These are phyloP conservation scores for Daldinia grandis DNA, from an alignment of 495 filamentous ascomycete genomes.

Conservation along the genomic window DNA sequence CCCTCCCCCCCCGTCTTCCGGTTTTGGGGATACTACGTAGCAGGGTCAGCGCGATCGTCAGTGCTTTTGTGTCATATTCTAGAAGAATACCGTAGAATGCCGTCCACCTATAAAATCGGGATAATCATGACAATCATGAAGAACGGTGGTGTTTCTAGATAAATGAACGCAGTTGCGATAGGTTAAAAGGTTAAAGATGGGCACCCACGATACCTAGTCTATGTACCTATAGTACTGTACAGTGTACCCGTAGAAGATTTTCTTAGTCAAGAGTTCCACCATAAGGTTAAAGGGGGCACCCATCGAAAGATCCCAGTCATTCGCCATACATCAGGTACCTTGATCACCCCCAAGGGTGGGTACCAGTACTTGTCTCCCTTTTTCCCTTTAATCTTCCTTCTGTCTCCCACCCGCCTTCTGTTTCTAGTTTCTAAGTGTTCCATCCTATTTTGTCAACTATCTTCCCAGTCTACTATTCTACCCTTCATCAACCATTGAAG, in stretches of 20 bases:
- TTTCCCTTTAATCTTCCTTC: constrained; percentile 43
- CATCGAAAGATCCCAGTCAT: constrained; percentile 30
- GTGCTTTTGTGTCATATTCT: constrained; percentile 4
- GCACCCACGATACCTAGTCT: background rate
- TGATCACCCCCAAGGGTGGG: constrained; percentile 40
- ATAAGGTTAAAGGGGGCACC: constrained; percentile 35
- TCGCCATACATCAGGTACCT: constrained; percentile 37
- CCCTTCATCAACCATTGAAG: constrained; percentile 23
- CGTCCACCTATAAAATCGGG: background rate
- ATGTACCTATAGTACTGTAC: background rate
- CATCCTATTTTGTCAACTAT: constrained; percentile 7
- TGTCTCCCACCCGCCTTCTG: constrained; percentile 37
- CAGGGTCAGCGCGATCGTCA: constrained; percentile 14
- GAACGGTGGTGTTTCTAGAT: background rate
- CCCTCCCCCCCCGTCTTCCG: constrained; percentile 1
- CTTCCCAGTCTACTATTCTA: background rate
- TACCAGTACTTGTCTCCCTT: constrained; percentile 43
- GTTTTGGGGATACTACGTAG: constrained; percentile 4
- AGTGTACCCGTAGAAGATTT: constrained; percentile 25
- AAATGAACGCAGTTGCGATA: background rate
- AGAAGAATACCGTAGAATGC: constrained; percentile 1
- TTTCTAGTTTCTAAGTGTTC: constrained; percentile 36
- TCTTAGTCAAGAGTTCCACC: constrained; percentile 42
- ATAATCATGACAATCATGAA: background rate
- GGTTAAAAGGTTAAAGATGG: background rate